Percentiles rank a stretch among this genome's conserved stretches.
Evolutionary conservation across 1,284 basidiomycete genomes (phyloP).

Genomic region (Trametes versicolor): DNA sequence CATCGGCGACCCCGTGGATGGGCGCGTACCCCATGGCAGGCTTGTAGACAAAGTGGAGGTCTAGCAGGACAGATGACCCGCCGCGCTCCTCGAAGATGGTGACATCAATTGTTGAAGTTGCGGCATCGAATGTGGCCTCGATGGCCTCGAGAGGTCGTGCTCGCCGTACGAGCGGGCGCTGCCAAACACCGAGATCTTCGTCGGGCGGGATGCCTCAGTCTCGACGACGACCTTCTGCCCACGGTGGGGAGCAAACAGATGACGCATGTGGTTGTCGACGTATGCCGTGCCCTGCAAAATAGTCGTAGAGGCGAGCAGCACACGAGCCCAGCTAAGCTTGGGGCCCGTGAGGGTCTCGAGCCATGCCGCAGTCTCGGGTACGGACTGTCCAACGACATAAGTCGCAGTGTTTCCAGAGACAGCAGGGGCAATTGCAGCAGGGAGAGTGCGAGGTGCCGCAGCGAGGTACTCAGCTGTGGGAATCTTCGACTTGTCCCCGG

Average conservation of each 20-base stretch:
- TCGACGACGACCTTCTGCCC: conserved; percentile 82
- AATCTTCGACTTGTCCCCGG: conserved; percentile 80
- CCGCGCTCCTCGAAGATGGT: conserved; percentile 88
- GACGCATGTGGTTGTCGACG: conserved; percentile 90
- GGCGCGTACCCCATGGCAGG: conserved; percentile 92
- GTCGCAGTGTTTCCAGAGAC: conserved; percentile 58
- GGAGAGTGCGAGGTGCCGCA: conserved; percentile 51
- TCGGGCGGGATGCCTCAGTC: conserved; percentile 56
- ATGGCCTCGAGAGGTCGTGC: conserved; percentile 82
- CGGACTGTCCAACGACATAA: conserved; percentile 63
- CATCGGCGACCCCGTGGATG: conserved; percentile 90
- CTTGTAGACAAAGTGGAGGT: conserved; percentile 87
- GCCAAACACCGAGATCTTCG: conserved; percentile 75
- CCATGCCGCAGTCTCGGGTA: conserved; percentile 81
- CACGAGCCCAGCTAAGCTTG: conserved; percentile 87
- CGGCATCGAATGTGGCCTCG: conserved; percentile 71
- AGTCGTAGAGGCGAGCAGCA: conserved; percentile 83
- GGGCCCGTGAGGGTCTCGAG: conserved; percentile 87
- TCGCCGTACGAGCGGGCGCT: conserved; percentile 83
- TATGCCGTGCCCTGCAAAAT: conserved; percentile 89
- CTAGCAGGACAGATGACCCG: conserved; percentile 82
- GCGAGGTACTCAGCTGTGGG: conserved; percentile 92
- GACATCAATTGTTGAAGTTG: conserved; percentile 73
- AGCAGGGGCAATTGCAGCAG: conserved; percentile 57
- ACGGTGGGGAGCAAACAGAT: conserved; percentile 85